Conservation (phyloP, 2,329 filamentous ascomycete species). For the Pseudogymnoascus sp. region DNA sequence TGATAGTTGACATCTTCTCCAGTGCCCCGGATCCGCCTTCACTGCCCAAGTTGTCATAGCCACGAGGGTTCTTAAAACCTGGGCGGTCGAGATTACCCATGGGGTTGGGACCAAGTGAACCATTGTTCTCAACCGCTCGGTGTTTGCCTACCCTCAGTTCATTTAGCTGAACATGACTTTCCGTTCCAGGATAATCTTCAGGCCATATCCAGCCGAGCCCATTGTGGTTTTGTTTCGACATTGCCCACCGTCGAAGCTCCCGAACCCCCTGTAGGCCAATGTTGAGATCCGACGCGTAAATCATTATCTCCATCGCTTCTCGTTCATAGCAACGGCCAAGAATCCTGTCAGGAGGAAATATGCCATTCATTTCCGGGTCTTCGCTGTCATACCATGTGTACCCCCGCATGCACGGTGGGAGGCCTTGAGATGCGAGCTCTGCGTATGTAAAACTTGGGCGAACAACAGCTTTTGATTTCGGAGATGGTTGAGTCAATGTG, state of each 20-base stretch:
- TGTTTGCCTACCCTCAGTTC: background rate
- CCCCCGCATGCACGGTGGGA: background rate
- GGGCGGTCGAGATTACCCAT: background rate
- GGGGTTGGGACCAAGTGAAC: background rate
- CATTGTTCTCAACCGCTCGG: background rate
- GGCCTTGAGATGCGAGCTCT: background rate
- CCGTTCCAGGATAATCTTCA: background rate
- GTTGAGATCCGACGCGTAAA: slow-evolving; percentile 2
- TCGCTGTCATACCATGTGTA: slow-evolving; percentile 9
- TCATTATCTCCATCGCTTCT: background rate
- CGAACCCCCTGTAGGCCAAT: background rate
- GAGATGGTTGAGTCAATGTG: background rate
- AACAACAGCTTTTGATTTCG: slow-evolving; percentile 6
- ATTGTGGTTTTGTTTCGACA: background rate
- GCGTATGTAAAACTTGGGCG: background rate
- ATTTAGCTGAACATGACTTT: background rate
- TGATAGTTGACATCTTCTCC: slow-evolving; percentile 9
- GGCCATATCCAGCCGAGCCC: background rate
- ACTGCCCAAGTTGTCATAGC: background rate
- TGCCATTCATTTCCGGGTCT: background rate
- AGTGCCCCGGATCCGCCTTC: background rate
- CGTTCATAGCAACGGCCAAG: slow-evolving; percentile 3
- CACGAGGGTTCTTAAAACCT: background rate
- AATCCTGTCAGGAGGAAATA: background rate
- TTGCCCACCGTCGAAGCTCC: background rate